phyloP scores from a whole-genome alignment of 1,139 yeast species.

The Tardiomyces depauwii region DNA sequence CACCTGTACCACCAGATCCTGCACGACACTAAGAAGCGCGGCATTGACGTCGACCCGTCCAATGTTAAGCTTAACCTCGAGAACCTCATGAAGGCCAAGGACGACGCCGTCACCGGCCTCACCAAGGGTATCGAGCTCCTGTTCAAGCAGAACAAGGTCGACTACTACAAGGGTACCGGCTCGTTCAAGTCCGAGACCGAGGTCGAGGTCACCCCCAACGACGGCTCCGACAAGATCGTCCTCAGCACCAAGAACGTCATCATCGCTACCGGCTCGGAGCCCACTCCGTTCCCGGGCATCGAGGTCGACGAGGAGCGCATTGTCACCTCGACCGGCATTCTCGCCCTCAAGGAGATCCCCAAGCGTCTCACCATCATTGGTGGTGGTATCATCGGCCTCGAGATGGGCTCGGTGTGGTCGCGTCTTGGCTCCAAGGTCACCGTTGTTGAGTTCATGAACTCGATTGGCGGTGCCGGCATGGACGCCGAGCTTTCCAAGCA shows the following conservation, averaged over 20 bases:
- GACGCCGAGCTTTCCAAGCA: slow-evolving; percentile 89
- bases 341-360: slow-evolving; percentile 77
- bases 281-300: slow-evolving; percentile 98
- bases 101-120: slow-evolving; percentile 75
- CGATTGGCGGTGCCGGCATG: slow-evolving; percentile 94
- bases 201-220: slow-evolving; percentile 73
- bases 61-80: slow-evolving; percentile 65
- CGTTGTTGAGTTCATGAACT: slow-evolving; percentile 77
- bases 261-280: slow-evolving; percentile 98
- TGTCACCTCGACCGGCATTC: slow-evolving; percentile 90
- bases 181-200: slow-evolving; percentile 75
- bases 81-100: slow-evolving; percentile 86
- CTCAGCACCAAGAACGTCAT: slow-evolving; percentile 79
- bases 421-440: slow-evolving; percentile 95
- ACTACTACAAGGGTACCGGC: slow-evolving; percentile 89
- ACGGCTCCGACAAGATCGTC: slow-evolving; percentile 59
- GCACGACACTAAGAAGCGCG: slow-evolving; percentile 77
- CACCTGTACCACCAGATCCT: slow-evolving; percentile 83
- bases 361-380: slow-evolving; percentile 90
- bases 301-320: slow-evolving; percentile 95
- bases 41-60: slow-evolving; percentile 55
- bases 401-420: slow-evolving; percentile 97
- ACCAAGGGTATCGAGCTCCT: slow-evolving; percentile 92
- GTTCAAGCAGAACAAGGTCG: slow-evolving; percentile 91
- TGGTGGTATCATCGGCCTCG: slow-evolving; percentile 99